Percentiles rank a stretch among this genome's conserved stretches.
Conservation (phyloP, 495 filamentous ascomycete species). For the Saxophila tyrrhenica region DNA sequence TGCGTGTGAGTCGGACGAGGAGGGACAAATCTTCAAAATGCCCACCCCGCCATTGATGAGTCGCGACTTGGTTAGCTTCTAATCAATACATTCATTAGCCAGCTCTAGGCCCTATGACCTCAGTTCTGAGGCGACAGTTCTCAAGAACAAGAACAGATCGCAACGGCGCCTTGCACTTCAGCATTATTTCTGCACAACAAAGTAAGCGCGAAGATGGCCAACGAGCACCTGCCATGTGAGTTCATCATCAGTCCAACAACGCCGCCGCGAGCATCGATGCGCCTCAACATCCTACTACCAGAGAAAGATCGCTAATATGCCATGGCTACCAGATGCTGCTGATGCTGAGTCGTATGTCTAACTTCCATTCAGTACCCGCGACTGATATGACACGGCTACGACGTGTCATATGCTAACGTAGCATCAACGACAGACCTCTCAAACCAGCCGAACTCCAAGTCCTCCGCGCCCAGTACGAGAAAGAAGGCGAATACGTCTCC, state of each 20-base stretch:
- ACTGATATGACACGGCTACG: too few species aligned
- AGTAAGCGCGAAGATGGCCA: constrained; percentile 1
- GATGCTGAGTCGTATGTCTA: constrained; percentile 80
- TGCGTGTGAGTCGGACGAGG: not conserved
- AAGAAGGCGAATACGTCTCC: constrained; percentile 90
- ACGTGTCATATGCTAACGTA: too few species aligned
- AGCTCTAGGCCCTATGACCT: too few species aligned
- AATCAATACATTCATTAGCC: too few species aligned
- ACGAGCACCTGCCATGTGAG: constrained; percentile 6
- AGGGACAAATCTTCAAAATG: too few species aligned
- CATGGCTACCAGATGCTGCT: constrained; percentile 61
- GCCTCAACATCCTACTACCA: not conserved
- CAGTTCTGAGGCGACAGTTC: too few species aligned
- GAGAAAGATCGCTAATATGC: not conserved
- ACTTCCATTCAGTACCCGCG: too few species aligned
- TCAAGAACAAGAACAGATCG: too few species aligned
- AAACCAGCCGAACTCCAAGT: constrained; percentile 84
- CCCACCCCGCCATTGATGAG: too few species aligned
- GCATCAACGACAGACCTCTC: constrained; percentile 53
- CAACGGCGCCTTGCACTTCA: too few species aligned
- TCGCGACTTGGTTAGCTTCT: too few species aligned
- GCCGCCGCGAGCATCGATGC: not conserved
- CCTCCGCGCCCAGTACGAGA: constrained; percentile 83
- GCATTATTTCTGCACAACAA: too few species aligned
- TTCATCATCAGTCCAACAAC: not conserved